Conservation (phyloP, 2,329 filamentous ascomycete species). For the Penicillium sp. region DNA sequence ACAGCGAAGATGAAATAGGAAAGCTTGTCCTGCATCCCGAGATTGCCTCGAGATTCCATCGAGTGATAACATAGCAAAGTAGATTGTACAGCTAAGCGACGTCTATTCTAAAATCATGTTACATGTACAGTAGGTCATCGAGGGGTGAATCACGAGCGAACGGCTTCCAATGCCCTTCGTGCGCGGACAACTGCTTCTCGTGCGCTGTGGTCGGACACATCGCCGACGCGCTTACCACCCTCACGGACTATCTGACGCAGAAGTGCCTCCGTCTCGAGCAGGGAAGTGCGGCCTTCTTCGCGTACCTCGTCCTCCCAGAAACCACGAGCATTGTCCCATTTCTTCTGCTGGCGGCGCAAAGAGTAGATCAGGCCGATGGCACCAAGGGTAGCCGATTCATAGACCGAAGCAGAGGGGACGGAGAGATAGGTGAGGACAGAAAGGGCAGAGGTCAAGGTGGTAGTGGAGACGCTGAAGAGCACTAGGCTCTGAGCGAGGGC, state of each 20-base stretch:
- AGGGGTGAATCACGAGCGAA: conserved; percentile 21
- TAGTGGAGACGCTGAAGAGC: conserved; percentile 71
- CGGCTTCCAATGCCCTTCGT: conserved; percentile 45
- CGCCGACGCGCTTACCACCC: conserved; percentile 39
- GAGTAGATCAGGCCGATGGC: conserved; percentile 59
- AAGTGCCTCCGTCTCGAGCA: conserved; percentile 54
- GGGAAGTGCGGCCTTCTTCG: conserved; percentile 57
- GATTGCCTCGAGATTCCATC: neutral
- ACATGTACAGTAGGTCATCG: conserved; percentile 17
- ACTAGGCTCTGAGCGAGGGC: conserved; percentile 72
- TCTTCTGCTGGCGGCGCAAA: conserved; percentile 56
- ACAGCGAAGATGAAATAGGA: neutral
- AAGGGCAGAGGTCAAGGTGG: conserved; percentile 60
- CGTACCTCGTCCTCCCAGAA: conserved; percentile 54
- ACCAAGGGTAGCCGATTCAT: conserved; percentile 60
- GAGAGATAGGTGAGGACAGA: conserved; percentile 57
- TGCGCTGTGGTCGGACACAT: conserved; percentile 41
- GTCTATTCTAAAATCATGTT: conserved; percentile 17
- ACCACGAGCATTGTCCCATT: conserved; percentile 56
- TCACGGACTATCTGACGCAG: conserved; percentile 49
- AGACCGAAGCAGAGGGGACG: conserved; percentile 50
- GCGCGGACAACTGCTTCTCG: conserved; percentile 48
- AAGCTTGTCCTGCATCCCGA: neutral
- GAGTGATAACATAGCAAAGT: conserved; percentile 14
- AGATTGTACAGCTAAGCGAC: conserved; percentile 14